phyloP scores from a whole-genome alignment of 1,284 basidiomycete genomes.

The Rhodotorula sp. region DNA sequence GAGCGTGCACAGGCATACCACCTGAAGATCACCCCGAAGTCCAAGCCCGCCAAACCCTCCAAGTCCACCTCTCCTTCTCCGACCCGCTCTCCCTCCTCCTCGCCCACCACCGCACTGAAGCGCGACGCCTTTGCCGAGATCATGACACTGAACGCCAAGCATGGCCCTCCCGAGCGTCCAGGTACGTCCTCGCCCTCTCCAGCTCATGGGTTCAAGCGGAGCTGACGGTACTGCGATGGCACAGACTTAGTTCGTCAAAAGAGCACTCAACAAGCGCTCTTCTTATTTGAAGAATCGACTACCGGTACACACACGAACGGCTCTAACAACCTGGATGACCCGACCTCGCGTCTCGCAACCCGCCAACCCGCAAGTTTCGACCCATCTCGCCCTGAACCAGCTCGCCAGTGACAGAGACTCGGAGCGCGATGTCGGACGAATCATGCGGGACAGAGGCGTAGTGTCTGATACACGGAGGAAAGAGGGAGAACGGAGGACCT shows the following conservation, averaged over 20 bases:
- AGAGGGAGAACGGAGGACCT: too few species aligned
- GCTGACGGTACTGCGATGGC: too few species aligned
- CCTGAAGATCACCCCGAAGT: neutral
- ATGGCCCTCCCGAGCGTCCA: slow-evolving; percentile 15
- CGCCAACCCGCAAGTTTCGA: too few species aligned
- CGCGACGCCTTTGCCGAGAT: slow-evolving; percentile 19
- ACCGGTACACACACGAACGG: too few species aligned
- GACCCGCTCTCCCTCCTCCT: neutral
- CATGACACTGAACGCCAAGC: slow-evolving; percentile 16
- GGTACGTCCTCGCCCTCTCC: neutral
- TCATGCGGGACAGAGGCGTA: too few species aligned
- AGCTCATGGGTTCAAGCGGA: neutral
- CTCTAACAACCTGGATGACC: too few species aligned
- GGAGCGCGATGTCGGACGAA: too few species aligned
- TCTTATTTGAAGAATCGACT: too few species aligned
- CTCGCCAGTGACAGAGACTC: too few species aligned
- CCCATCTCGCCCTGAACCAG: too few species aligned
- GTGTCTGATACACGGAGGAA: too few species aligned
- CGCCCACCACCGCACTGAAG: neutral
- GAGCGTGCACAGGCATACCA: slow-evolving; percentile 4
- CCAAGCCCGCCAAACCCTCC: neutral
- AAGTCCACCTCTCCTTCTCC: neutral
- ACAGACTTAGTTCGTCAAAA: neutral
- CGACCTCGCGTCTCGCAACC: too few species aligned
- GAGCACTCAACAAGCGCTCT: neutral